Base-by-base conservation (phyloP, 2,329 filamentous ascomycete genomes). In the Thielaviopsis cerberus region DNA sequence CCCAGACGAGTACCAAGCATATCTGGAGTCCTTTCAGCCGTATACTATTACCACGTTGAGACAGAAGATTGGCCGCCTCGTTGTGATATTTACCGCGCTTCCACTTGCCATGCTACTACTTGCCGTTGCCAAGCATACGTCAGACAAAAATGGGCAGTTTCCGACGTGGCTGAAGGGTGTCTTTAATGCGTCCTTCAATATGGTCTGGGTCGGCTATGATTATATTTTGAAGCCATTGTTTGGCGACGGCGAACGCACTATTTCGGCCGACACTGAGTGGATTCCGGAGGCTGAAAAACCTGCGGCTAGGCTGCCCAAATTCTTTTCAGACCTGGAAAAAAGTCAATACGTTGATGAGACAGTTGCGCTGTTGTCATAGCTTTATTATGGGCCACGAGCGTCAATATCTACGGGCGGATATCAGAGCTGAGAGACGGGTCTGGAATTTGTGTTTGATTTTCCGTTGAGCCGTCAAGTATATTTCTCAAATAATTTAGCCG, bases 241-340 rank as follows among this genome's bases (percentile, higher is more conserved):
- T 73, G 91, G 91, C 0, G 86, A 97, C 66, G 92, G 92, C 0
- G 91, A 97, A 74, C 79, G 77, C 64, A 83, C 80, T 3, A 62
- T 58, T 26, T 54, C 48, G 53, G 48, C 50, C 45, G 52, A 57
- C 41, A 7, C n/a, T 48, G n/a, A 10, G 34, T 41, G n/a, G n/a
- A 22, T 4, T 17, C 22, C 41, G 20, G 22, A 48, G 17, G 27
- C 3, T 1, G 15, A 24, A 1, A 26, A 3, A 30, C n/a, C n/a
- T n/a, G n/a, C n/a, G n/a, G n/a, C n/a, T n/a, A 48, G 15, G 41
- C 8, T 48, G 41, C 41, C 41, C 20, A 22, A 48, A 48, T 48
- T n/a, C 17, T 48, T 48, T n/a, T 48, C 41, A 22, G n/a, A 48
- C n/a, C 41, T 48, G 41, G 23, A 55, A 45, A 50, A 50, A 3